Conservation (phyloP, 345 rosid species). For the Euphorbia lathyris region DNA sequence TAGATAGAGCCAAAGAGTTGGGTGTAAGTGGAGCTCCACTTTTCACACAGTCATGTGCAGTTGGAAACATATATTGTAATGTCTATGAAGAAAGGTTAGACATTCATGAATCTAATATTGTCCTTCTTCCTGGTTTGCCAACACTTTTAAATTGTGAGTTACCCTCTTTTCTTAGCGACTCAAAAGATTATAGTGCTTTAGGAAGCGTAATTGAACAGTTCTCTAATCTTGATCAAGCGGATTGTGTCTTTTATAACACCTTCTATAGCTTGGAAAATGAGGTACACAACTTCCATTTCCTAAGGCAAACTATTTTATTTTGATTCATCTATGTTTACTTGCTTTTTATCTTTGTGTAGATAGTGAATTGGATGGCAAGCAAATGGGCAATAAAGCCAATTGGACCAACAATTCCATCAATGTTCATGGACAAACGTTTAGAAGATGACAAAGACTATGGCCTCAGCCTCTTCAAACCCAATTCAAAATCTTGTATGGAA, state of each 20-base stretch:
- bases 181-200: background rate
- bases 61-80: background rate
- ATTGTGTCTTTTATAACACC: slow-evolving; percentile 38
- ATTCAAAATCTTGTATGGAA: slow-evolving; percentile 26
- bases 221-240: slow-evolving; percentile 27
- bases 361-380: slow-evolving; percentile 8
- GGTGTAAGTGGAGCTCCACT: background rate
- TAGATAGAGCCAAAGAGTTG: slow-evolving; percentile 34
- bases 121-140: background rate
- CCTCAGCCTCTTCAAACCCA: slow-evolving; percentile 30
- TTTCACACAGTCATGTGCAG: background rate
- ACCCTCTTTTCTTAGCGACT: background rate
- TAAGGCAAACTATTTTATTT: too few species aligned
- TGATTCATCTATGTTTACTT: too few species aligned
- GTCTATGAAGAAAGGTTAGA: background rate
- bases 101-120: background rate
- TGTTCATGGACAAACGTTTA: slow-evolving; percentile 29
- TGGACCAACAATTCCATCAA: slow-evolving; percentile 39
- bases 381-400: slow-evolving; percentile 16
- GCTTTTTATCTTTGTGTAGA: background rate
- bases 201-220: background rate
- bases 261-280: background rate
- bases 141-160: background rate
- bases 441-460: slow-evolving; percentile 32
- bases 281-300: background rate